These are phyloP conservation scores for Fusarium ramigenum DNA, from an alignment of 2,329 filamentous ascomycete genomes.

Conservation along the genomic window DNA sequence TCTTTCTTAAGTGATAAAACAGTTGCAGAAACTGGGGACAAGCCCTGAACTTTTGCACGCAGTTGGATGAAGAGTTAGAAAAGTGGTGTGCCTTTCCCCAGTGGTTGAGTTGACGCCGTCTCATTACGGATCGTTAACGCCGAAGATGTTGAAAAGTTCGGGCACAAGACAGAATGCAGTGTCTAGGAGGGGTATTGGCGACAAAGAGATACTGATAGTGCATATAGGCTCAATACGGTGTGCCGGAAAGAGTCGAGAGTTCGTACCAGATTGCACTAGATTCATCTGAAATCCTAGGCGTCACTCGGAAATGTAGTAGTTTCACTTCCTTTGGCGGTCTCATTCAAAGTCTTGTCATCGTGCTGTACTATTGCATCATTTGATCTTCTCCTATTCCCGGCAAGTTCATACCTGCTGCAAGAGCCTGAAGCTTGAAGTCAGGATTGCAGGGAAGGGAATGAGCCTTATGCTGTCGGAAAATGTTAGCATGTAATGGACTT, in stretches of 20 bases:
- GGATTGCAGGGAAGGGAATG: constrained; percentile 92
- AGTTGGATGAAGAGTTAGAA: not conserved
- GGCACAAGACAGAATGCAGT: not conserved
- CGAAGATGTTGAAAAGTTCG: constrained; percentile 32
- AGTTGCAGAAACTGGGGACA: not conserved
- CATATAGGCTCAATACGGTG: constrained; percentile 23
- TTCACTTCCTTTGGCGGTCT: not conserved
- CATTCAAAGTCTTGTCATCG: not conserved
- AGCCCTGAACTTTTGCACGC: constrained; percentile 11
- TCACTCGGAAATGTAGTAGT: not conserved
- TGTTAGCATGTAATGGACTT: constrained; percentile 45
- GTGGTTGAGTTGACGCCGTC: constrained; percentile 4
- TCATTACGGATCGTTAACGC: constrained; percentile 28
- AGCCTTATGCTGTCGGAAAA: constrained; percentile 68
- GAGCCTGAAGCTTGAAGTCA: constrained; percentile 66
- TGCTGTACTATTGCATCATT: constrained; percentile 46
- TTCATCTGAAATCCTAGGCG: not conserved
- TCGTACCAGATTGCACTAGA: not conserved
- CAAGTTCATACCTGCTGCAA: constrained; percentile 56
- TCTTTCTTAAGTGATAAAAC: not conserved
- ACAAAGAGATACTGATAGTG: constrained; percentile 23
- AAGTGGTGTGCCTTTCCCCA: constrained; percentile 23
- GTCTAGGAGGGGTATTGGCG: constrained; percentile 28
- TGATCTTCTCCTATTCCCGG: constrained; percentile 58
- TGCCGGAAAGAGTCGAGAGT: constrained; percentile 24